A percentile compares a stretch with the other conserved stretches of the same genome.
Conservation (phyloP, 2,329 filamentous ascomycete genomes). For the Fusarium redolens region DNA sequence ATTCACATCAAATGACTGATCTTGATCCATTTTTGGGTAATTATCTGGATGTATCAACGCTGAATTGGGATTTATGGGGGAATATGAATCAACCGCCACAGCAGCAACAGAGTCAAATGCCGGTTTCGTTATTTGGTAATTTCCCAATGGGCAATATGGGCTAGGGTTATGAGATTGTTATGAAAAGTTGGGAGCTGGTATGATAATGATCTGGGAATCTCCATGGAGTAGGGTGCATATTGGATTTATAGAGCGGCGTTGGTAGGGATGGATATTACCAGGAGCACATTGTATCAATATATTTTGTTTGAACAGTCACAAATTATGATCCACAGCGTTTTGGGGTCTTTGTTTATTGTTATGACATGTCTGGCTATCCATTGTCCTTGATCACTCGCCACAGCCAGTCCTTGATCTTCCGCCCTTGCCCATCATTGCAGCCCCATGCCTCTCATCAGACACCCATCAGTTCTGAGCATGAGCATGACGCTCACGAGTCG, state of each 20-base stretch:
- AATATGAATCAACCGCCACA: slow-evolving; percentile 41
- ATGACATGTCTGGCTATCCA: too few species aligned
- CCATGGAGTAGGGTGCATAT: slow-evolving; percentile 40
- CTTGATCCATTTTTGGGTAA: slow-evolving; percentile 59
- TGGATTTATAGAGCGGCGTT: slow-evolving; percentile 37
- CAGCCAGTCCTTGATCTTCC: not conserved
- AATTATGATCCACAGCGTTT: too few species aligned
- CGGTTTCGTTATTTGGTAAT: slow-evolving; percentile 48
- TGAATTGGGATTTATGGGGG: slow-evolving; percentile 62
- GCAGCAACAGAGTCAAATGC: slow-evolving; percentile 42
- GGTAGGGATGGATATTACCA: slow-evolving; percentile 14
- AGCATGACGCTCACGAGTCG: not conserved
- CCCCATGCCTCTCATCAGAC: too few species aligned
- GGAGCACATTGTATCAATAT: slow-evolving; percentile 18
- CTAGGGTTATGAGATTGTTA: not conserved
- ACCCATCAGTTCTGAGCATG: not conserved
- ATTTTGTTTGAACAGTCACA: not conserved
- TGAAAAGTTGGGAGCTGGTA: slow-evolving; percentile 9
- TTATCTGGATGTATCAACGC: slow-evolving; percentile 56
- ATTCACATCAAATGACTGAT: slow-evolving; percentile 42
- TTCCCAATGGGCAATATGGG: slow-evolving; percentile 45
- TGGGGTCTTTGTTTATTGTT: too few species aligned
- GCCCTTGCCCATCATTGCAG: too few species aligned
- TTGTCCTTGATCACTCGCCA: not conserved
- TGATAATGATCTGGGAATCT: slow-evolving; percentile 29